Evolutionary conservation across 495 filamentous ascomycete genomes (phyloP), one percentile per base, ranked within the genome.

Genomic region (Penicillium verhagenii): DNA sequence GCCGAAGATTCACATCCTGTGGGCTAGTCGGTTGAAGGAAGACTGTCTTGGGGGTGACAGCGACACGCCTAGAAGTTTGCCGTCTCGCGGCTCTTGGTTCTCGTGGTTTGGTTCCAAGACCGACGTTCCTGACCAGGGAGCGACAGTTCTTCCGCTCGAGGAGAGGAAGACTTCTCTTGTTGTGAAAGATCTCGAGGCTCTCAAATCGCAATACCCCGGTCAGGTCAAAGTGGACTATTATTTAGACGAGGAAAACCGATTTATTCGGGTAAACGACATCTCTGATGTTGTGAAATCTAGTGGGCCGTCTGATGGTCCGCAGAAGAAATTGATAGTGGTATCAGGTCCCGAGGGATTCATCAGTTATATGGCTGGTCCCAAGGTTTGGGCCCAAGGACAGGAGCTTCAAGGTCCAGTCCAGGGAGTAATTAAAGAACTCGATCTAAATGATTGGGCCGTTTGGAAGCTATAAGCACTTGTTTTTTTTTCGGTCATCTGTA

Each of bases 331-430:
- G 39, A 73, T 97, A 24, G 72, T 96, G 45, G 76, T 97, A 4
- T 92, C 90, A 2, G 94, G 94, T 0, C 92, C 94, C 0, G 90
- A 94, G 38, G 92, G 94, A 14, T 98, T 97, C 72, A 80, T 97
- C 43, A 79, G 76, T 23, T 80, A 85, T 58, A 87, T 87, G 72
- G 89, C 88, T 6, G 93, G 93, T 5, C 78, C 82, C 4, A 96
- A 95, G 70, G 65, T 77, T 2, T 92, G 86, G 84, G 79, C 78
- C 4, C 76, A 77, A 45, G 91, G 91, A 6, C 72, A 74, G 58
- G 89, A 96, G 72, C 71, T 79, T 16, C 88, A 93, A 61, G 93
- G 90, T 2, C 77, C 77, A 10, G 56, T 86, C 6, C 75, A 74
- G 20, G 84, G 84, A 7, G 60, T 85, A 8, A 70, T 87, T 18